Conservation (phyloP, 495 filamentous ascomycete species). For the Clavariopsis aquatica region DNA sequence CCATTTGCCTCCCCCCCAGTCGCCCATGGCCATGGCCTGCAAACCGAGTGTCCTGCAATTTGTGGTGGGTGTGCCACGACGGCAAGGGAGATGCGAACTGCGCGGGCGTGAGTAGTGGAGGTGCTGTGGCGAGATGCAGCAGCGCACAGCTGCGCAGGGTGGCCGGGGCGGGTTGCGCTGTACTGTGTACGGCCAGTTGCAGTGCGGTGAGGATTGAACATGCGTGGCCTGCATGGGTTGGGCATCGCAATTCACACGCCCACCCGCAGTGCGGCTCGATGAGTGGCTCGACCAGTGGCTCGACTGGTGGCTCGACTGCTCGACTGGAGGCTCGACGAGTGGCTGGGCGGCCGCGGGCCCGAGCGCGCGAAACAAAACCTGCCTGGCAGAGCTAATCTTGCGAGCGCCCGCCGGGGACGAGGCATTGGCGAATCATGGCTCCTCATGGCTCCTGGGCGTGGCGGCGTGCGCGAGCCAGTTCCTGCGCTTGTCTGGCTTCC, state of each 20-base stretch:
- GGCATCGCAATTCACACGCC: not conserved
- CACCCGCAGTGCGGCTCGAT: no score
- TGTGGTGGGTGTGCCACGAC: not conserved
- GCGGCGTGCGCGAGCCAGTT: not conserved
- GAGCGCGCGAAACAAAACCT: not conserved
- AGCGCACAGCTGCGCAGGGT: not conserved
- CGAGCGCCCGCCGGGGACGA: no score
- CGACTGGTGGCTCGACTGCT: no score
- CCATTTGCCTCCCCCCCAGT: no score
- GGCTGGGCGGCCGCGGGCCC: not conserved
- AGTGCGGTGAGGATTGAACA: not conserved
- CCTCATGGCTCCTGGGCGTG: no score
- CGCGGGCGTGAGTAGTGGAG: no score
- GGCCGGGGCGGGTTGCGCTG: not conserved
- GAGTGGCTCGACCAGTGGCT: no score
- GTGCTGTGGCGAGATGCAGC: not conserved
- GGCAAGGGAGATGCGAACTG: no score
- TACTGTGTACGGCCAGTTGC: not conserved
- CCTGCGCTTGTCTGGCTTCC: not conserved
- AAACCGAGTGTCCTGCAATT: not conserved
- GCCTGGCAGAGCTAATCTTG: not conserved
- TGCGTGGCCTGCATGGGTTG: not conserved
- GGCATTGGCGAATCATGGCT: constrained; percentile 11
- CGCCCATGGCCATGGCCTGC: no score
- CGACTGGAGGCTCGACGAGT: no score